Evolutionary conservation across 176 grass and related monocot genomes (phyloP), one percentile per base, ranked within the genome.

Genomic region (sorghum (Sorghum bicolor)): DNA sequence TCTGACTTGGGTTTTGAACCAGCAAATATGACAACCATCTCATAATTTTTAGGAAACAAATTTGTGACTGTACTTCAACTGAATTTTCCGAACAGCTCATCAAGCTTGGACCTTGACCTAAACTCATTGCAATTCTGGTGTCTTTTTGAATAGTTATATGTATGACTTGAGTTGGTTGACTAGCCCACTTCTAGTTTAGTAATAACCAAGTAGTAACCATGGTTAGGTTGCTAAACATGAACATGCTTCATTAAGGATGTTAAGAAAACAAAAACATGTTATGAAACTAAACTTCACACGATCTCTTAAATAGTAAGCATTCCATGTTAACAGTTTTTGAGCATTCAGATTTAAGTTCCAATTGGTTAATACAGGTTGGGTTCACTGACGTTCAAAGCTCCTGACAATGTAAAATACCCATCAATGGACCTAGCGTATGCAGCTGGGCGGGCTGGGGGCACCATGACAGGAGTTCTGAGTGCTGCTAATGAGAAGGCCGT

Each of bases 401-500:
- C 93, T 22, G 93, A 99, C 64, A 89, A 99, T 33, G 89, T 89
- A 79, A 99, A 99, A 83, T 99, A 92, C 87, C 96, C 96, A 43
- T 99, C 96, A 1, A 90, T 99, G 88, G 86, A 99, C 79, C 91
- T 99, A 10, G 89, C 96, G 0, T 99, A 99, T 58, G 89, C 96
- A 30, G 96, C 96, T 79, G 96, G 96, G 14, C 73, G 96, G 62
- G 96, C 96, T 64, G 96, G 96, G 22, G 93, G 96, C 36, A 99
- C 96, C n/a, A 99, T 99, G 96, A 96, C 96, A 22, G 93, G 96
- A 90, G 96, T 99, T 85, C 86, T 99, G 64, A 99, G 96, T 28
- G 96, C 96, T 48, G 96, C 96, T 74, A 96, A 99, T 48, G 96
- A 99, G 86, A 99, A 99, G 89, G 96, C 96, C 6, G 96, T 99